Evolutionary conservation across 176 grass and related monocot species (phyloP).

Genomic region (Musa acuminata): DNA sequence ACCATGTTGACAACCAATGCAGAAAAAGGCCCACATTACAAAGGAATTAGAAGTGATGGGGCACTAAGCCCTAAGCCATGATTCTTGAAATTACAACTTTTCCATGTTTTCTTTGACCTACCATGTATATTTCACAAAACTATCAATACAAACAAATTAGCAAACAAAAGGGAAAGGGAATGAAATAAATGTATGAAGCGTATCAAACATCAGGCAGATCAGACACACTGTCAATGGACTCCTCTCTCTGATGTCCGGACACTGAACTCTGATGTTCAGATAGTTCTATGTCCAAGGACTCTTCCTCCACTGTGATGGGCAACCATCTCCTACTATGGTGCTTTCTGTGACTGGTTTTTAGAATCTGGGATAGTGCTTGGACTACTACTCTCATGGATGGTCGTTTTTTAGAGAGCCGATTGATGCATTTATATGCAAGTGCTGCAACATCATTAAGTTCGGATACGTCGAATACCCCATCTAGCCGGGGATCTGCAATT

Average conservation of each 20-base stretch:
- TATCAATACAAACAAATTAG: background rate
- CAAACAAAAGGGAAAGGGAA: background rate
- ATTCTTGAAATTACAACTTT: too few relatives aligned
- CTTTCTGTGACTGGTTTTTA: conserved; percentile 32
- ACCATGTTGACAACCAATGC: too few relatives aligned
- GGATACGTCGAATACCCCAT: conserved; percentile 57
- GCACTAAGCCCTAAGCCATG: too few relatives aligned
- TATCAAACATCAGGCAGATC: conserved; percentile 42
- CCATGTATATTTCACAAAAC: background rate
- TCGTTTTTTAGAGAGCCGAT: conserved; percentile 54
- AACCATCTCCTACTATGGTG: background rate
- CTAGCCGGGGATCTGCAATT: conserved; percentile 54
- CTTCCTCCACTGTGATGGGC: conserved; percentile 12
- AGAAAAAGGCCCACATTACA: too few relatives aligned
- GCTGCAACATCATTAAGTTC: conserved; percentile 71
- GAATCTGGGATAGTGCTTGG: conserved; percentile 48
- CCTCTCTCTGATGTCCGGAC: conserved; percentile 54
- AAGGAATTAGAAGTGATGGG: too few relatives aligned
- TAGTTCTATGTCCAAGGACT: conserved; percentile 41
- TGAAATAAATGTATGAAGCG: background rate
- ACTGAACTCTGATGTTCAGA: conserved; percentile 44
- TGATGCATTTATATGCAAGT: conserved; percentile 72
- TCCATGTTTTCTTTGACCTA: background rate
- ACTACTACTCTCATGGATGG: conserved; percentile 72
- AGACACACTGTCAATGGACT: conserved; percentile 54